These are phyloP conservation scores for Flueggea neowawraea DNA, from an alignment of 441 rosid genomes.

Conservation along the genomic window DNA sequence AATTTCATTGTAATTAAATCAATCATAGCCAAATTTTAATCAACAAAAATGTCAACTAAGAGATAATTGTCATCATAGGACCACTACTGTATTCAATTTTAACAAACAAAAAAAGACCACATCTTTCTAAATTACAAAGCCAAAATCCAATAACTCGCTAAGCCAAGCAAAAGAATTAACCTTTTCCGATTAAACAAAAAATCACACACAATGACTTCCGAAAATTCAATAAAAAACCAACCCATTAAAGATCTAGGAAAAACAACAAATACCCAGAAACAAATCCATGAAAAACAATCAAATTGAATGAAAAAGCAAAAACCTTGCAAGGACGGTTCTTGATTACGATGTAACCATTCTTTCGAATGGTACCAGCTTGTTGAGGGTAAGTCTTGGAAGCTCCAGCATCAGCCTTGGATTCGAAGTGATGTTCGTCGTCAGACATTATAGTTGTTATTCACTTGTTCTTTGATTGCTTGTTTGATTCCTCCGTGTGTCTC, in stretches of 20 bases:
- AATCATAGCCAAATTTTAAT: no score
- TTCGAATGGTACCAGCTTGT: conserved; percentile 90
- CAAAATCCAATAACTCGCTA: no score
- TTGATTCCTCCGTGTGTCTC: no score
- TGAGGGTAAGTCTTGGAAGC: conserved; percentile 89
- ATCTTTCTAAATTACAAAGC: no score
- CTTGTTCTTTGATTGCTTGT: neutral
- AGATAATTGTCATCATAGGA: no score
- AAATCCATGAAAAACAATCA: neutral
- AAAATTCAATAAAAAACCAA: neutral
- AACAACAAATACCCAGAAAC: conserved; percentile 5
- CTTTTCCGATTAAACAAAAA: neutral
- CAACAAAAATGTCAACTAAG: no score
- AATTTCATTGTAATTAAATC: no score
- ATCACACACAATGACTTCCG: no score
- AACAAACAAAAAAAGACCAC: no score
- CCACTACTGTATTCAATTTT: no score
- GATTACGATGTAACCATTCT: conserved; percentile 82
- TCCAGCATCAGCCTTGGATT: conserved; percentile 85
- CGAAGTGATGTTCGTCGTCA: conserved; percentile 95
- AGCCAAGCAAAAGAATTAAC: no score
- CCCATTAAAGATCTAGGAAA: conserved; percentile 16
- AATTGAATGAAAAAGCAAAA: no score
- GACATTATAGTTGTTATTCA: conserved; percentile 39
- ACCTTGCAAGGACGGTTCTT: conserved; percentile 84